Percentiles rank a stretch among this genome's conserved stretches.
Evolutionary conservation across 306 rosid genomes (phyloP).

Genomic region (Sphenostylis stenocarpa): DNA sequence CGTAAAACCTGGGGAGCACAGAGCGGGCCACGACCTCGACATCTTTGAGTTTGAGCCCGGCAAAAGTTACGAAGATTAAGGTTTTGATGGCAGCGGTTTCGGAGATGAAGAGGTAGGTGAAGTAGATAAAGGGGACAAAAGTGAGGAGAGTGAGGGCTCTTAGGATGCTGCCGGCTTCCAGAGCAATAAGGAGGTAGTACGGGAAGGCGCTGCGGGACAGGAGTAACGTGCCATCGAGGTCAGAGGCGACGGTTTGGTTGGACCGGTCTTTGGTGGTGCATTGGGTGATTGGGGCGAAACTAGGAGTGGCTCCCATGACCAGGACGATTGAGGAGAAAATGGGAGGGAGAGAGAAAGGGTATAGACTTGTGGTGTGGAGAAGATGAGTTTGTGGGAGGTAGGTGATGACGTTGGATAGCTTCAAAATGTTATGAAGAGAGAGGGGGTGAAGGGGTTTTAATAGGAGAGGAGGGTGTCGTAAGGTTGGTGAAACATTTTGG

Average conservation of each 20-base stretch:
- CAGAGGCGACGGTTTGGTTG: slow-evolving; percentile 74
- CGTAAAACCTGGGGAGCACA: slow-evolving; percentile 74
- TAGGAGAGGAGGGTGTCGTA: slow-evolving; percentile 31
- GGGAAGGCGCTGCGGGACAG: slow-evolving; percentile 75
- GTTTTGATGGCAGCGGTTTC: slow-evolving; percentile 61
- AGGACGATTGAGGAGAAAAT: background rate
- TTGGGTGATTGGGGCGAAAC: slow-evolving; percentile 60
- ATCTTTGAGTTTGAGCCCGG: slow-evolving; percentile 61
- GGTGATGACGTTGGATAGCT: background rate
- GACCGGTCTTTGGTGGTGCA: slow-evolving; percentile 64
- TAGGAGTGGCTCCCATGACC: slow-evolving; percentile 52
- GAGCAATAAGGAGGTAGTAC: slow-evolving; percentile 79
- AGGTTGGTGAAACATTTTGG: slow-evolving; percentile 25
- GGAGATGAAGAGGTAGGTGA: slow-evolving; percentile 61
- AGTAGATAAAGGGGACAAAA: slow-evolving; percentile 59
- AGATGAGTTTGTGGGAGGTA: background rate
- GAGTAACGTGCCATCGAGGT: slow-evolving; percentile 80
- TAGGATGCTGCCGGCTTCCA: slow-evolving; percentile 76
- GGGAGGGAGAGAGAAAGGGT: background rate
- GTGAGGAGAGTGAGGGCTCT: slow-evolving; percentile 60
- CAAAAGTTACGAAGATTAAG: slow-evolving; percentile 59
- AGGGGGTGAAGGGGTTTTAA: slow-evolving; percentile 41
- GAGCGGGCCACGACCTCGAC: slow-evolving; percentile 66
- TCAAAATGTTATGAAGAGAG: slow-evolving; percentile 30
- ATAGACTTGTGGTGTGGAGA: background rate